Evolutionary conservation across 257 asterid genomes (phyloP).

Genomic region (Gynochthodes officinalis): DNA sequence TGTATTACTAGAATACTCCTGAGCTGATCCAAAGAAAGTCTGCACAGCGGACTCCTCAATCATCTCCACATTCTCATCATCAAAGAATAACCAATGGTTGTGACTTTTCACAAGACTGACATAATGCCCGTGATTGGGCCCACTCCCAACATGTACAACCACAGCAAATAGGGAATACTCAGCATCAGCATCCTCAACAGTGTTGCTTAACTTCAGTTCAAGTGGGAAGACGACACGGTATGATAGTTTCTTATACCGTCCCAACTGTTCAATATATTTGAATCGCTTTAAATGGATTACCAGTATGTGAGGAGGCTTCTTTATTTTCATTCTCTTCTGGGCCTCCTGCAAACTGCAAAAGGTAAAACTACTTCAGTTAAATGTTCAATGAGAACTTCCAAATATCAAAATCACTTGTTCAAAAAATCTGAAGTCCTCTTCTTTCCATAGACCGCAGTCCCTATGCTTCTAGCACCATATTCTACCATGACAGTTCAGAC

Average conservation of each 20-base stretch:
- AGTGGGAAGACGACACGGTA: conserved; percentile 87
- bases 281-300: conserved; percentile 82
- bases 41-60: conserved; percentile 84
- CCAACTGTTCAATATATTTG: conserved; percentile 77
- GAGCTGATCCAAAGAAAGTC: conserved; percentile 84
- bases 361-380: background rate
- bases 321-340: conserved; percentile 89
- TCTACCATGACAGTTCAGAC: background rate
- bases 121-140: conserved; percentile 93
- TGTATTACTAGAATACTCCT: conserved; percentile 77
- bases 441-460: background rate
- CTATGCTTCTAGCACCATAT: conserved; percentile 3
- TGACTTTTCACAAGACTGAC: conserved; percentile 90
- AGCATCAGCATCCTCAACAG: conserved; percentile 77
- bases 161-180: conserved; percentile 79
- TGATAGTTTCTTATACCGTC: conserved; percentile 72
- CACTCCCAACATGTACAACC: conserved; percentile 83
- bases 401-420: background rate
- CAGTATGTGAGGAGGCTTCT: conserved; percentile 70
- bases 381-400: background rate
- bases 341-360: conserved; percentile 84
- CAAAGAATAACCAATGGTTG: conserved; percentile 82
- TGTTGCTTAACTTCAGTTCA: conserved; percentile 76
- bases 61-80: conserved; percentile 85
- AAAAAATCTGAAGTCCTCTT: background rate